Conservation (phyloP, 495 filamentous ascomycete genomes). For the Aspergillus ostianus region DNA sequence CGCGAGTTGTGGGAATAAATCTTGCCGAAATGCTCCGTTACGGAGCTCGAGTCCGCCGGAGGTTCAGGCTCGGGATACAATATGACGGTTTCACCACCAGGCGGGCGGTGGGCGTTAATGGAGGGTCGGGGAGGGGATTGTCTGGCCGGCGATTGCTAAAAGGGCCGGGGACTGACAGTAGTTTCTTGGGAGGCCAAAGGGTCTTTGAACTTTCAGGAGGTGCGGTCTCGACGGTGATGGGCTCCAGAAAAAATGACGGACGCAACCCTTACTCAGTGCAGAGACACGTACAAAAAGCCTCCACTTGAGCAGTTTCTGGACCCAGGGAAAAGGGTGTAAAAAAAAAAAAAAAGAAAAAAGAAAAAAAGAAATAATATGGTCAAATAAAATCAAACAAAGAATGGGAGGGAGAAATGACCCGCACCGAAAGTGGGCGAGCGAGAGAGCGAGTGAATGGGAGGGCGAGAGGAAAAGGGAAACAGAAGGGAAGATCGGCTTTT, state of each 20-base stretch:
- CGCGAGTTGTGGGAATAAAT: slow-evolving; percentile 60
- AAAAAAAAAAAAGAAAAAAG: no score
- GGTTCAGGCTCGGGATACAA: slow-evolving; percentile 33
- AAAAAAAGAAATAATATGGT: no score
- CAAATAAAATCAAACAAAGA: neutral
- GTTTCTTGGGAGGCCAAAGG: no score
- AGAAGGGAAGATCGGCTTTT: slow-evolving; percentile 3
- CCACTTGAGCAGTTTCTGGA: slow-evolving; percentile 9
- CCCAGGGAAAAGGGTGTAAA: neutral
- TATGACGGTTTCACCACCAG: slow-evolving; percentile 40
- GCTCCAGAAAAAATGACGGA: slow-evolving; percentile 4
- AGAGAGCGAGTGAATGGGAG: slow-evolving; percentile 4
- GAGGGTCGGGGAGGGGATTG: slow-evolving; percentile 6
- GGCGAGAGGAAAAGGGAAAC: slow-evolving; percentile 9
- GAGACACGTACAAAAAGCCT: slow-evolving; percentile 15
- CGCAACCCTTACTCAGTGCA: slow-evolving; percentile 6
- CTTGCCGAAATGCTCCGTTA: slow-evolving; percentile 51
- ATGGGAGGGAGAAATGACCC: neutral
- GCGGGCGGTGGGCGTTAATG: slow-evolving; percentile 21
- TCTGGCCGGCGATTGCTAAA: neutral
- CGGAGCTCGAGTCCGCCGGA: slow-evolving; percentile 37
- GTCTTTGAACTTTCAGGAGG: slow-evolving; percentile 14
- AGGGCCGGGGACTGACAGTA: neutral
- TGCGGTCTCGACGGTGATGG: slow-evolving; percentile 11
- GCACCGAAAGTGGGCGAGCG: slow-evolving; percentile 5